phyloP scores from a whole-genome alignment of 331 rosid species.

The Dryas integrifolia region DNA sequence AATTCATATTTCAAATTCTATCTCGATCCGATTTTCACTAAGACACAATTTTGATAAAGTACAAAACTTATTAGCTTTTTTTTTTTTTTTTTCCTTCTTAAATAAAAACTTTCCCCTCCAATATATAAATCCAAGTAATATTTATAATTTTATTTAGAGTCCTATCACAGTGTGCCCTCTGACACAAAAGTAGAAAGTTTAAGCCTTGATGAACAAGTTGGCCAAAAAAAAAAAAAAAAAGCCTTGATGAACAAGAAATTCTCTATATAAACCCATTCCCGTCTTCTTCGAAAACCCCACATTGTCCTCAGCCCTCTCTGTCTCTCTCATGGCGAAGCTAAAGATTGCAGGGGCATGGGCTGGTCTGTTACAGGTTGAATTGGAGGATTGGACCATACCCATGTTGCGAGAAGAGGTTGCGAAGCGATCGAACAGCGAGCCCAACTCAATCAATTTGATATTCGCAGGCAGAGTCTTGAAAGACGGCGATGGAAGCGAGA shows the following conservation, averaged over 20 bases:
- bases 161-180: not conserved
- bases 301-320: not conserved
- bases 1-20: no score
- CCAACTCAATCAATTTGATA: slow-evolving; percentile 66
- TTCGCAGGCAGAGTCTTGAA: slow-evolving; percentile 70
- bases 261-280: not conserved
- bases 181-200: not conserved
- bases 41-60: not conserved
- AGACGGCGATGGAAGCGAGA: slow-evolving; percentile 55
- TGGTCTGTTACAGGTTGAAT: slow-evolving; percentile 65
- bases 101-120: no score
- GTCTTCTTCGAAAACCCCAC: not conserved
- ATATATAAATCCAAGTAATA: no score
- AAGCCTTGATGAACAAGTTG: not conserved
- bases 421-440: slow-evolving; percentile 53
- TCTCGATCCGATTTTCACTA: not conserved
- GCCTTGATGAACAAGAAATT: slow-evolving; percentile 3
- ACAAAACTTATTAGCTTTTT: no score
- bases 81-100: no score
- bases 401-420: slow-evolving; percentile 65
- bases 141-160: no score
- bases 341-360: slow-evolving; percentile 83
- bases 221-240: no score
- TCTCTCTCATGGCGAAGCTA: slow-evolving; percentile 61
- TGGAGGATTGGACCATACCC: slow-evolving; percentile 62